Evolutionary conservation across 179 eudicot genomes (phyloP).

Genomic region (Heliamphora pulchella): DNA sequence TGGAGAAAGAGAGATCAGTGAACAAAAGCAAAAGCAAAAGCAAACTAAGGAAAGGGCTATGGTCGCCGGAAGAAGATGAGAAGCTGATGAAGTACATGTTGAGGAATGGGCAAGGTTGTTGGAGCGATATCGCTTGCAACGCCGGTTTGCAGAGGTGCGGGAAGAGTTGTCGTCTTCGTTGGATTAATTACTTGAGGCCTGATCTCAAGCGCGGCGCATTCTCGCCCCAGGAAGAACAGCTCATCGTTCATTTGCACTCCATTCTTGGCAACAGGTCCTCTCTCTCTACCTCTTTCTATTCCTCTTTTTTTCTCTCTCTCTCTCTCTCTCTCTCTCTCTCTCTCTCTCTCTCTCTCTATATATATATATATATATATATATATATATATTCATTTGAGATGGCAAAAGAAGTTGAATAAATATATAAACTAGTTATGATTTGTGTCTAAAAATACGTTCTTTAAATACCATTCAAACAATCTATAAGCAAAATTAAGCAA

Average conservation of each 20-base stretch:
- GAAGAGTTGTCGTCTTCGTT: conserved; percentile 72
- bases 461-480: too few species aligned
- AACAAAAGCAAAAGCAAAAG: conserved; percentile 14
- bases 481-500: too few species aligned
- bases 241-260: conserved; percentile 72
- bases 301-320: background rate
- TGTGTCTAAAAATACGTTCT: too few species aligned
- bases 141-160: conserved; percentile 80
- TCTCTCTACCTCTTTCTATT: background rate
- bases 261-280: conserved; percentile 73
- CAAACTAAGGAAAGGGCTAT: conserved; percentile 69
- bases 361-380: too few species aligned
- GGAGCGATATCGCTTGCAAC: conserved; percentile 84
- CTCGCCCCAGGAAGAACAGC: conserved; percentile 69
- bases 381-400: too few species aligned
- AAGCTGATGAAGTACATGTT: conserved; percentile 73
- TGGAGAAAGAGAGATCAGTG: conserved; percentile 19
- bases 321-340: too few species aligned
- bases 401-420: too few species aligned
- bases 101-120: conserved; percentile 76
- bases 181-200: conserved; percentile 80
- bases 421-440: too few species aligned
- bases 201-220: conserved; percentile 91
- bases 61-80: conserved; percentile 93
- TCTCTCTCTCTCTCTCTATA: too few species aligned